Base-by-base conservation (phyloP, 192 early-diverging fungal species). In the Coemansia sp. region DNA sequence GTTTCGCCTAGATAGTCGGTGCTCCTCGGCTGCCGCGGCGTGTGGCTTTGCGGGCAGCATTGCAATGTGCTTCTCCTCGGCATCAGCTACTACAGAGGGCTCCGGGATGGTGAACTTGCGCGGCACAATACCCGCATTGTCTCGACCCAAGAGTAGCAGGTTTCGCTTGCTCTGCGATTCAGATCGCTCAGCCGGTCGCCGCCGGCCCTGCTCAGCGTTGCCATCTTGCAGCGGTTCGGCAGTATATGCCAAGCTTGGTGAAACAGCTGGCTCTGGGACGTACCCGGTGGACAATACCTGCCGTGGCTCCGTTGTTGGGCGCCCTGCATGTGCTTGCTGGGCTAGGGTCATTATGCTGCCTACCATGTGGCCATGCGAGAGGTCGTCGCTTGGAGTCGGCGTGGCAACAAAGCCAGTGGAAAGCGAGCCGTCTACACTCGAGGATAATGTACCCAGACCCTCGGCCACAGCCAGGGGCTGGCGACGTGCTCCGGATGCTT, bases 81-180 rank as follows among this genome's bases (percentile, higher is more conserved):
- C 79, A 20, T 70, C 71, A n/a, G 79, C 79, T 5, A 82, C 79
- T 0, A 82, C 71, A 4, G 71, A 76, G 13, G 74, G 74, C 60
- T 82, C 79, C 1, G 79, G 67, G 22, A 82, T 76, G 3, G 79
- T 82, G 37, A 82, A 82, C 50, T 82, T 82, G 61, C 79, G 74
- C 34, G 79, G 79, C 40, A 82, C 79, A 43, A 73, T 65, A 12
- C 56, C 79, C 18, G 60, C 64, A 15, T 50, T 45, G 56, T 67
- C 70, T 32, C 67, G 58, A 22, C 59, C 74, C 60, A 81, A 62
- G n/a, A 81, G 65, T 3, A 71, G 64, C 29, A 71, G 4, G 18
- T 60, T 32, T 29, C 50, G 53, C 3, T 15, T 41, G 44, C 18
- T 20, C 34, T 75, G 61, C 32, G 34, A 20, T 15, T 44, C 53